Evolutionary conservation across 495 filamentous ascomycete genomes (phyloP).

Genomic region (Entonaema liquescens): DNA sequence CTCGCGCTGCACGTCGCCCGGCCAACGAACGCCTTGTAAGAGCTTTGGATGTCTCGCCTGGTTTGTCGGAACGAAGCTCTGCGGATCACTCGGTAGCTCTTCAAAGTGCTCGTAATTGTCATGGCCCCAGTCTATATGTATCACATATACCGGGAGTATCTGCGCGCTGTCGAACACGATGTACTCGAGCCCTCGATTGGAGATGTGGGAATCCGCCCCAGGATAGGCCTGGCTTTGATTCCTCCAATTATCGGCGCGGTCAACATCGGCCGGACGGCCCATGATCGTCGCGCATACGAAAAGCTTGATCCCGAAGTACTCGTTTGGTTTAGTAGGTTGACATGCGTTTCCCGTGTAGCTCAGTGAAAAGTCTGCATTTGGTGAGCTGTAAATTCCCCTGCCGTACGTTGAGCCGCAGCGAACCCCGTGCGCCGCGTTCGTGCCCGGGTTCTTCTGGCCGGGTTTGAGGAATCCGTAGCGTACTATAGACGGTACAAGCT

Average conservation of each 20-base stretch:
- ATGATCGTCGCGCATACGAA: constrained; percentile 53
- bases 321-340: constrained; percentile 34
- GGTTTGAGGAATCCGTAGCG: constrained; percentile 53
- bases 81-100: constrained; percentile 16
- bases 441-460: constrained; percentile 41
- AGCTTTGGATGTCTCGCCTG: constrained; percentile 26
- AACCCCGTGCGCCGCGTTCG: constrained; percentile 30
- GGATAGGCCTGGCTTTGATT: constrained; percentile 23
- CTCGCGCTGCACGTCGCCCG: constrained; percentile 43
- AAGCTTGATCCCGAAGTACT: constrained; percentile 49
- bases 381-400: constrained; percentile 51
- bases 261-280: constrained; percentile 44
- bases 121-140: constrained; percentile 49
- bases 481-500: constrained; percentile 53
- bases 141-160: constrained; percentile 54
- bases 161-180: constrained; percentile 53
- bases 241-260: constrained; percentile 38
- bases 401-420: constrained; percentile 51
- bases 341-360: constrained; percentile 37
- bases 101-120: constrained; percentile 37
- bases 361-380: constrained; percentile 46
- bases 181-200: constrained; percentile 46
- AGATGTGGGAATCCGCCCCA: constrained; percentile 48
- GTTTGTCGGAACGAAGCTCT: constrained; percentile 17
- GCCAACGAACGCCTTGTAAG: constrained; percentile 14